Evolutionary conservation across 306 rosid species (phyloP), one percentile per base, ranked within the genome.

Genomic region (Malus orientalis): DNA sequence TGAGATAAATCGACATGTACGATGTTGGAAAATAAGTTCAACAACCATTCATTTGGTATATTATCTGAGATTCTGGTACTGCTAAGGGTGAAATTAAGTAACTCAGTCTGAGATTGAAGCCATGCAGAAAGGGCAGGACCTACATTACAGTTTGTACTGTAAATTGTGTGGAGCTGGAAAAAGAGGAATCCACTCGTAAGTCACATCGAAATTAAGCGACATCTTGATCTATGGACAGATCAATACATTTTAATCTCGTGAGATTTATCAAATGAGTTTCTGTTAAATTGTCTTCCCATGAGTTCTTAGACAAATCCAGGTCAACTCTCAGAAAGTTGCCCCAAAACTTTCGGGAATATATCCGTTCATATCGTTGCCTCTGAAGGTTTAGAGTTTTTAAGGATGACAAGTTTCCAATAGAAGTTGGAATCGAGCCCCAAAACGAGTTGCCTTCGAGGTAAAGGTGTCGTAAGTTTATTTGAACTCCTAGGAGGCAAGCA

Each of bases 341-440:
- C 74, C 45, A 11, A 70, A 70, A 70, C 42, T 49, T 51, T 70
- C 29, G 0, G 62, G 19, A 29, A 51, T 51, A 30, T 18, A 27
- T 1, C 74, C 62, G 0, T 29, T 29, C 61, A 70, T 7, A 1
- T 70, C 5, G 12, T 49, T 70, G 10, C 2, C 0, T 0, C 1
- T 0, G 0, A 22, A 70, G 62, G 44, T 3, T 2, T 0, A 47
- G 40, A 7, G 2, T 14, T 11, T 4, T 4, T 66, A 85, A 19
- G 11, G 71, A 73, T 5, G 86, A 64, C 58, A 79, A 74, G 22
- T 75, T 77, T 70, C 86, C 86, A 3, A 86, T 11, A 20, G 74
- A 54, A 29, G 79, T 14, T 18, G 84, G 84, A 54, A 86, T 69
- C 1, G 75, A 6, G n/a, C 83, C 85, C 30, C 11, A 27, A 45